Evolutionary conservation across 2,329 filamentous ascomycete genomes (phyloP).

Genomic region (Arthrobotrys pseudoclavata): DNA sequence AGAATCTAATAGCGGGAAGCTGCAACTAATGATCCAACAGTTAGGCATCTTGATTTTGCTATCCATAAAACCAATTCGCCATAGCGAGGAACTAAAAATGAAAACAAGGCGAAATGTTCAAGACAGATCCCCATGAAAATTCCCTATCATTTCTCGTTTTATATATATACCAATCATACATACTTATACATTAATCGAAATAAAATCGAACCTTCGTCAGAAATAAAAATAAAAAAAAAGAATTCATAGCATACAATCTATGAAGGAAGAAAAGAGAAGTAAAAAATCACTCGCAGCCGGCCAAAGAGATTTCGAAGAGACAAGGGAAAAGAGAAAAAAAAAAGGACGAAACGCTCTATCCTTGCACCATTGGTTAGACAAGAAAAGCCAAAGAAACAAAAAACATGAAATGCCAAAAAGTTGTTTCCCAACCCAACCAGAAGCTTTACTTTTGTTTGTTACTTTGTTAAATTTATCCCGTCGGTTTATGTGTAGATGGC

Average conservation of each 20-base stretch:
- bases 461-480: constrained; percentile 6
- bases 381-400: constrained; percentile 25
- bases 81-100: not conserved
- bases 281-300: constrained; percentile 2
- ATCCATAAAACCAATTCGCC: not conserved
- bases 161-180: constrained; percentile 43
- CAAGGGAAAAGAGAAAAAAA: constrained; percentile 10
- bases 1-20: not conserved
- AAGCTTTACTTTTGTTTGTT: constrained; percentile 23
- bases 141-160: constrained; percentile 36
- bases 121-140: not conserved
- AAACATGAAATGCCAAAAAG: constrained; percentile 24
- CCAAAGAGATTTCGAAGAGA: constrained; percentile 16
- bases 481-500: constrained; percentile 71
- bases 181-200: constrained; percentile 58
- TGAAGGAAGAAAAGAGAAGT: not conserved
- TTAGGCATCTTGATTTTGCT: not conserved
- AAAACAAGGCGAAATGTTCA: not conserved
- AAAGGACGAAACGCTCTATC: constrained; percentile 34
- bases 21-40: not conserved
- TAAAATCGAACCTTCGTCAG: constrained; percentile 15
- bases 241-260: constrained; percentile 27
- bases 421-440: constrained; percentile 17
- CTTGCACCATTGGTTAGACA: constrained; percentile 26
- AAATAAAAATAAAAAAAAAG: not conserved